Conservation (phyloP, 83 land plant genomes). For the Picea abies region DNA sequence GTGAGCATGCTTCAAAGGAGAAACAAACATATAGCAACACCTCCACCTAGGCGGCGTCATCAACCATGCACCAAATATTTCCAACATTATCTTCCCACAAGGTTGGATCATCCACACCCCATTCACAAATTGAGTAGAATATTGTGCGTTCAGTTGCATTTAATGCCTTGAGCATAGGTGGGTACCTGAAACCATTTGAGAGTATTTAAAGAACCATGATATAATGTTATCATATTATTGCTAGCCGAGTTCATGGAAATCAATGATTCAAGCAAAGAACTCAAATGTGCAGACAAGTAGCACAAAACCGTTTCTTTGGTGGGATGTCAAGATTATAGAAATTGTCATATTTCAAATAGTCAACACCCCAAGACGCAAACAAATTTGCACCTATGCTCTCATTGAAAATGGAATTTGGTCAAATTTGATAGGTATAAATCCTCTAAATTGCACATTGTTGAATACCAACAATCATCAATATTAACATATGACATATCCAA, state of each 20-base stretch:
- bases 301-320: constrained; percentile 72
- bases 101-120: constrained; percentile 96
- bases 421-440: constrained; percentile 47
- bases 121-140: constrained; percentile 96
- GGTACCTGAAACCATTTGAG: constrained; percentile 57
- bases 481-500: too few species aligned
- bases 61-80: constrained; percentile 98
- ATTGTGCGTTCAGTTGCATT: constrained; percentile 80
- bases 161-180: constrained; percentile 94
- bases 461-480: too few species aligned
- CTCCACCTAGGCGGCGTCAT: constrained; percentile 29
- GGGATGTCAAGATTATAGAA: constrained; percentile 82
- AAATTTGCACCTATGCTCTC: constrained; percentile 72
- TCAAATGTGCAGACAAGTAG: constrained; percentile 45
- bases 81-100: constrained; percentile 88
- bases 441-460: constrained; percentile 18
- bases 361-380: constrained; percentile 88
- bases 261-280: constrained; percentile 18
- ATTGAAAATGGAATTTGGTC: constrained; percentile 76
- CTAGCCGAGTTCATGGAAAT: background rate
- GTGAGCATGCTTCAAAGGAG: too few species aligned
- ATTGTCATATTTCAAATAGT: constrained; percentile 97
- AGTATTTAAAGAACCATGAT: background rate
- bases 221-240: background rate
- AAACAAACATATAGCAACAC: too few species aligned